Evolutionary conservation across 2,329 filamentous ascomycete genomes (phyloP), one percentile per base, ranked within the genome.

Genomic region (Rutstroemia sp.): DNA sequence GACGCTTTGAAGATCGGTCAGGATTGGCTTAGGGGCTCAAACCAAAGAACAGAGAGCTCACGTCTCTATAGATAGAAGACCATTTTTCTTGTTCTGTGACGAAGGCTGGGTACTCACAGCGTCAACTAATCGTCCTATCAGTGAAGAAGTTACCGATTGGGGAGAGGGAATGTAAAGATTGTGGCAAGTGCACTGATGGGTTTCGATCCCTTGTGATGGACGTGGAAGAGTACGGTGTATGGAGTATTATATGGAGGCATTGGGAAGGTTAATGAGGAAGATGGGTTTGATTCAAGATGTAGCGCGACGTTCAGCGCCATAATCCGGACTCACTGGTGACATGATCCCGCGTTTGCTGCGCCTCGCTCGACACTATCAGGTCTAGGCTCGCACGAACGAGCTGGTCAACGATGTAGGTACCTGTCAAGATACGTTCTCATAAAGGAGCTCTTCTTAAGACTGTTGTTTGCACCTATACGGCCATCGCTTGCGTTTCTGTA

Each of bases 111-210:
- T 44, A 34, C 38, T 34, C 16, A 51, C 44, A 7, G 17, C 5
- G 7, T 2, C 10, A 9, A 51, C 53, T 25, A n/a, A 7, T 6
- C 53, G 51, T 55, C 27, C 47, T 36, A 16, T 7, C 8, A 51
- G 53, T 44, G 47, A 51, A 10, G 46, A 55, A 10, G 45, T 47
- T 38, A 55, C 50, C 19, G 46, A 55, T 7, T 45, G 53, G 53
- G 34, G 46, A 42, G 14, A 34, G 12, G 53, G 46, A 55, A 27
- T 55, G 47, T 17, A 38, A 17, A 8, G 25, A 50, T n/a, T 55
- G 53, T 19, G 46, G 38, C 7, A 51, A 51, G 25, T 55, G 53
- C 17, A 19, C 25, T 19, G 23, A 44, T 50, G 47, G 46, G 17
- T 17, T 19, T 17, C 46, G n/a, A 23, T 12, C 23, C 53, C 53